These are phyloP conservation scores for Alternaria sp. DNA, from an alignment of 2,329 filamentous ascomycete species.

Conservation along the genomic window DNA sequence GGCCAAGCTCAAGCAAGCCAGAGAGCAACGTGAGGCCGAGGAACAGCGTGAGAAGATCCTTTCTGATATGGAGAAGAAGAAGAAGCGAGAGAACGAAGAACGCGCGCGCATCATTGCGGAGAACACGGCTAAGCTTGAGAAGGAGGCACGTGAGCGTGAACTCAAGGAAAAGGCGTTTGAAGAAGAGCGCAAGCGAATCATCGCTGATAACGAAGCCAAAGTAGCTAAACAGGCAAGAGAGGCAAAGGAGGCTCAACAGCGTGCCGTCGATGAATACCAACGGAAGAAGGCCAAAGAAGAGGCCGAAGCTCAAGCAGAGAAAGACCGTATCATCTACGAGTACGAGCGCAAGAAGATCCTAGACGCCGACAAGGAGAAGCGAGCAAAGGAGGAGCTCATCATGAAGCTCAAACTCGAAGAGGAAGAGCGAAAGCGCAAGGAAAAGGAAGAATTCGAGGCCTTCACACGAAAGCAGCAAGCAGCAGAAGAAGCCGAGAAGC, in stretches of 20 bases:
- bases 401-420: slow-evolving; percentile 51
- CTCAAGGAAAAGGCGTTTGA: slow-evolving; percentile 34
- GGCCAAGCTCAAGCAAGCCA: slow-evolving; percentile 33
- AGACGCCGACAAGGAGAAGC: slow-evolving; percentile 47
- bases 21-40: slow-evolving; percentile 35
- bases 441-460: slow-evolving; percentile 52
- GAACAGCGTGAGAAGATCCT: slow-evolving; percentile 35
- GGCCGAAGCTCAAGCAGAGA: slow-evolving; percentile 35
- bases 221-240: slow-evolving; percentile 38
- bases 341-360: slow-evolving; percentile 46
- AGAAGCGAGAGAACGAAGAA: slow-evolving; percentile 43
- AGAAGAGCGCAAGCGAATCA: slow-evolving; percentile 36
- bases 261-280: slow-evolving; percentile 44
- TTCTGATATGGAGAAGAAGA: slow-evolving; percentile 49
- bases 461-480: slow-evolving; percentile 50
- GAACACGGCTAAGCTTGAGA: slow-evolving; percentile 39
- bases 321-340: slow-evolving; percentile 44
- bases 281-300: slow-evolving; percentile 44
- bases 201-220: slow-evolving; percentile 40
- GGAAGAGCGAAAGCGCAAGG: slow-evolving; percentile 50
- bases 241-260: slow-evolving; percentile 39
- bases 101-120: slow-evolving; percentile 39
- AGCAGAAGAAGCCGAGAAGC: slow-evolving; percentile 51
- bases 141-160: slow-evolving; percentile 34
- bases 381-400: slow-evolving; percentile 46